These are phyloP conservation scores for Olyra latifolia DNA, from an alignment of 176 grass and related monocot species.

Conservation along the genomic window DNA sequence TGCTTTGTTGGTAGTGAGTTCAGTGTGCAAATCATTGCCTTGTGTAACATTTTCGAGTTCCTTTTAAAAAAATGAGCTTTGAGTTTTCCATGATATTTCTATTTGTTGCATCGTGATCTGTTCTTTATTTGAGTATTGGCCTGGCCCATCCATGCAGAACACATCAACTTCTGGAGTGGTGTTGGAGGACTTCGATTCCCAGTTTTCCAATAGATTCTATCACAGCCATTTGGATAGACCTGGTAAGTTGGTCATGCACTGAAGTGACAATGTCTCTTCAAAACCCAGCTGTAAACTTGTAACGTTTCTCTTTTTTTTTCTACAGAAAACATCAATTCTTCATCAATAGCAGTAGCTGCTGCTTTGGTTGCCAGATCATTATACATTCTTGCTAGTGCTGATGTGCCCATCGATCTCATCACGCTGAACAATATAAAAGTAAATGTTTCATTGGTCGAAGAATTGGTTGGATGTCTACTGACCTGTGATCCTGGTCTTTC, in stretches of 20 bases:
- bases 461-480: constrained; percentile 73
- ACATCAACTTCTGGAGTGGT: constrained; percentile 84
- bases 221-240: constrained; percentile 77
- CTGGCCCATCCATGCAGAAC: constrained; percentile 60
- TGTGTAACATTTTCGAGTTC: background rate
- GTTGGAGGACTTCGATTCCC: constrained; percentile 88
- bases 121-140: background rate
- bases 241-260: constrained; percentile 48
- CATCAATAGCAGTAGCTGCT: constrained; percentile 81
- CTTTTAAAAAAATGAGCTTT: background rate
- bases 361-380: constrained; percentile 71
- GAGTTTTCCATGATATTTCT: background rate
- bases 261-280: constrained; percentile 1
- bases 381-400: constrained; percentile 74
- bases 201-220: constrained; percentile 84
- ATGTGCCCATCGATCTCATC: constrained; percentile 66
- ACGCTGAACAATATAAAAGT: constrained; percentile 83
- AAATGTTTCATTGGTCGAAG: constrained; percentile 80
- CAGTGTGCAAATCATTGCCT: background rate
- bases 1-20: background rate
- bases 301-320: background rate
- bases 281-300: constrained; percentile 22
- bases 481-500: constrained; percentile 88
- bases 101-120: constrained; percentile 30
- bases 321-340: constrained; percentile 84